These are phyloP conservation scores for Hyaloperonospora arabidopsidis DNA, from an alignment of 352 stramenopile species.

Conservation along the genomic window DNA sequence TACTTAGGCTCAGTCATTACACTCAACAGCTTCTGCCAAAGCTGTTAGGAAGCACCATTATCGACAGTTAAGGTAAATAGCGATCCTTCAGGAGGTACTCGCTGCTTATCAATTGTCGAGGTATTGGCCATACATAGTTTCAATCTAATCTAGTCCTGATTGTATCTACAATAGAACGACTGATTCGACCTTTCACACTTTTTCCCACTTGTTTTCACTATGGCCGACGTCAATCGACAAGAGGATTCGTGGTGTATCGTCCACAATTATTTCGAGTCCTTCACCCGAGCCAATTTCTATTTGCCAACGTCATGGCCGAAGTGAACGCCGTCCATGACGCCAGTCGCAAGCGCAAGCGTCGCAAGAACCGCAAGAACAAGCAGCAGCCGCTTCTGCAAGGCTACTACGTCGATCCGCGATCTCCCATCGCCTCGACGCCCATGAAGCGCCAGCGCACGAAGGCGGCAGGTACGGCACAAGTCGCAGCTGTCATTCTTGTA, in stretches of 20 bases:
- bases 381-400: slow-evolving; percentile 23
- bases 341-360: slow-evolving; percentile 29
- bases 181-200: no score
- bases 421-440: slow-evolving; percentile 77
- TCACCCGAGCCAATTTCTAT: no score
- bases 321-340: slow-evolving; percentile 9
- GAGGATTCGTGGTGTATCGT: no score
- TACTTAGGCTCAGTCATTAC: slow-evolving; percentile 45
- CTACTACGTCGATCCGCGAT: slow-evolving; percentile 72
- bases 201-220: no score
- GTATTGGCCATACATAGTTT: no score
- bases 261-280: no score
- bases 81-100: slow-evolving; percentile 10
- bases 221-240: no score
- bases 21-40: slow-evolving; percentile 58
- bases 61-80: no score
- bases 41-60: not conserved
- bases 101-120: slow-evolving; percentile 14
- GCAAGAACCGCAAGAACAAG: slow-evolving; percentile 25
- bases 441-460: slow-evolving; percentile 67
- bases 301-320: no score
- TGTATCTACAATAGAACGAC: no score
- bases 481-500: not conserved
- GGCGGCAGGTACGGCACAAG: slow-evolving; percentile 19
- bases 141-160: no score